Percentiles rank a stretch among this genome's conserved stretches.
Evolutionary conservation across 2,329 filamentous ascomycete genomes (phyloP).

Genomic region (Fusarium nelsonii): DNA sequence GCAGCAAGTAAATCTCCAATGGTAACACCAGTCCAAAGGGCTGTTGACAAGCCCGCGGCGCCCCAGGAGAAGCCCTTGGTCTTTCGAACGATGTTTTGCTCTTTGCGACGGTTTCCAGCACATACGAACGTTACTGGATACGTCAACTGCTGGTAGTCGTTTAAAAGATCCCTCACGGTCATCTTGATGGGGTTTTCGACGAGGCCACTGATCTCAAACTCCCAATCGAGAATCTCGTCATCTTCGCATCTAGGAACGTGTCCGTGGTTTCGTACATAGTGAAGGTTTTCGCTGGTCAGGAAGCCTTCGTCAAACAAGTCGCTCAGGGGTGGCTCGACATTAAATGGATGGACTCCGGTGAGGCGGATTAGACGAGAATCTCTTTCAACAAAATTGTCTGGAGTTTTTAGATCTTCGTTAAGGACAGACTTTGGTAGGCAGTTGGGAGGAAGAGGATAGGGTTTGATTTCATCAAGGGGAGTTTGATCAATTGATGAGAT

Average conservation of each 20-base stretch:
- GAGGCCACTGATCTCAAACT: conserved; percentile 85
- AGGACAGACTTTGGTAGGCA: conserved; percentile 72
- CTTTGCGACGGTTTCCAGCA: conserved; percentile 90
- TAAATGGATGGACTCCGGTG: conserved; percentile 92
- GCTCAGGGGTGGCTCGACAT: conserved; percentile 85
- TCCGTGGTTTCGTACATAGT: conserved; percentile 94
- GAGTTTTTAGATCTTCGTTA: conserved; percentile 83
- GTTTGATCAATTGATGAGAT: conserved; percentile 34
- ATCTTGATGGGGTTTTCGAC: conserved; percentile 82
- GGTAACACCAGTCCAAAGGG: conserved; percentile 86
- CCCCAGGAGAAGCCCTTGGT: conserved; percentile 97
- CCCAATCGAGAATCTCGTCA: conserved; percentile 80
- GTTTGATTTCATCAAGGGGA: conserved; percentile 28
- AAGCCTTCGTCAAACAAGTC: conserved; percentile 85
- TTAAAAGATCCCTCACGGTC: conserved; percentile 77
- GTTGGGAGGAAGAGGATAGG: conserved; percentile 77
- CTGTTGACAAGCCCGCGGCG: conserved; percentile 85
- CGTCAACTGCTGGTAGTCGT: conserved; percentile 83
- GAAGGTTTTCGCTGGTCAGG: conserved; percentile 86
- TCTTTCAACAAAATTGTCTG: conserved; percentile 83
- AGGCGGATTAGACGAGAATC: conserved; percentile 86
- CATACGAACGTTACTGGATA: conserved; percentile 91
- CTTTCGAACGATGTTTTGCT: conserved; percentile 91
- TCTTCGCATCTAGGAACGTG: conserved; percentile 81
- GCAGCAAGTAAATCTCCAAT: conserved; percentile 77